Base-by-base conservation (phyloP, 2,329 filamentous ascomycete species). In the Aureobasidium sp. region DNA sequence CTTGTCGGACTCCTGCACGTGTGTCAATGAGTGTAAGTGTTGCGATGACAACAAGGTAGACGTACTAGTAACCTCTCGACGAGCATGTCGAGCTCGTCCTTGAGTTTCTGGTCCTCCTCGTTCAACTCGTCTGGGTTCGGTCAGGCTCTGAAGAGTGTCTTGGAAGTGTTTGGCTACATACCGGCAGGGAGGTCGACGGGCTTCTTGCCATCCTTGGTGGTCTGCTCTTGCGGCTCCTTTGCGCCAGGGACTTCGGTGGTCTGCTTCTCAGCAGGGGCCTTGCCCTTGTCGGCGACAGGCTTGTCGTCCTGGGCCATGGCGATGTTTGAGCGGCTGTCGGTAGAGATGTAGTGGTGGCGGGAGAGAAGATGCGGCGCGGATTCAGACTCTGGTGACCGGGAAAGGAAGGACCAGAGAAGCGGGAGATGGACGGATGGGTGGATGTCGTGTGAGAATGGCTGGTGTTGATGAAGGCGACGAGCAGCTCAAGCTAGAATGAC, bases 101-200 rank as follows among this genome's bases (percentile, higher is more conserved):
- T 99, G 71, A 99, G 85, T 79, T 97, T 92, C 77, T 97, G 92
- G 67, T 99, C 94, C 75, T 99, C 94, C 71, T 99, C 94, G 71
- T 83, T 99, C 68, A 99, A 86, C 77, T 99, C 94, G 77, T 97
- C 93, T 78, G 81, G 73, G 19, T 2, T 4, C 25, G n/a, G 51
- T 62, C 45, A 61, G 53, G 15, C 55, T 27, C 23, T 25, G 27
- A 23, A 33, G 4, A 25, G 21, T n/a, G n/a, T n/a, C n/a, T 1
- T 35, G 15, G 9, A 3, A 15, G 23, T 10, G n/a, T 37, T 17
- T 3, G 19, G 9, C 5, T 21, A 54, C 62, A 33, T 23, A 64
- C 62, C 62, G 25, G 83, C 79, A 65, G 81, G 74, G 59, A 81
- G 77, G 64, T 87, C 87, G 62, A 89, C 88, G 67, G 91, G 89